These are phyloP conservation scores for Calocera cornea DNA, from an alignment of 768 basidiomycete species.

Conservation along the genomic window DNA sequence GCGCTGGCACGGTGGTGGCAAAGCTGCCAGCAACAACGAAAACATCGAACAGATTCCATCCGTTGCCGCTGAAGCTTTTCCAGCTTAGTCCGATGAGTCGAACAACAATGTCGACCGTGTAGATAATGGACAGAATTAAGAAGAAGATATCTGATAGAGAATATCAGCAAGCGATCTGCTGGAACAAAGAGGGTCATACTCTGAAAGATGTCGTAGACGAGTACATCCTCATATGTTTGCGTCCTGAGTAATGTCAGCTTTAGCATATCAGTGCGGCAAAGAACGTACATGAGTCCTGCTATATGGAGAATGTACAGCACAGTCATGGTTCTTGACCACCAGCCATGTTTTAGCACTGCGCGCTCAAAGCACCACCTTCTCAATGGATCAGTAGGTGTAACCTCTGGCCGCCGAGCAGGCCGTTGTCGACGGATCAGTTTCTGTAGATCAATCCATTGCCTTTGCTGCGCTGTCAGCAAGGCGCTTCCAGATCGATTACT, in stretches of 20 bases:
- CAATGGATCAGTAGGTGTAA: slow-evolving; percentile 38
- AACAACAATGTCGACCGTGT: slow-evolving; percentile 60
- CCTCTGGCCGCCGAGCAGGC: slow-evolving; percentile 68
- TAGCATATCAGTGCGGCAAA: not conserved
- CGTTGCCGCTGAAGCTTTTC: slow-evolving; percentile 70
- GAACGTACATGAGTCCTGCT: slow-evolving; percentile 59
- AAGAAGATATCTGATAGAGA: slow-evolving; percentile 54
- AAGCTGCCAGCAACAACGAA: slow-evolving; percentile 69
- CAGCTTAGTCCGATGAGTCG: slow-evolving; percentile 77
- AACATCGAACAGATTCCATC: slow-evolving; percentile 90
- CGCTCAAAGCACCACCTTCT: slow-evolving; percentile 85
- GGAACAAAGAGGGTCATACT: slow-evolving; percentile 32
- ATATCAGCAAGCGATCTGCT: no score
- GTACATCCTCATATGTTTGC: slow-evolving; percentile 50
- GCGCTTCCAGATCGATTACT: slow-evolving; percentile 74
- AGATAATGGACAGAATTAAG: slow-evolving; percentile 54
- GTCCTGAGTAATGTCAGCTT: slow-evolving; percentile 40
- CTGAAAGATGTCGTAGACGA: slow-evolving; percentile 39
- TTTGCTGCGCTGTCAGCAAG: slow-evolving; percentile 69
- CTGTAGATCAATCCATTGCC: slow-evolving; percentile 88
- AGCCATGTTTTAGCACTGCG: slow-evolving; percentile 82
- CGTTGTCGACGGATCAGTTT: slow-evolving; percentile 76
- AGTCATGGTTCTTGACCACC: slow-evolving; percentile 77
- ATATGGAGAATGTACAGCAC: slow-evolving; percentile 70
- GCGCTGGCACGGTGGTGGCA: slow-evolving; percentile 59